Conservation (phyloP, 164 flowering plant genomes). For the Paratinospora sagittata region DNA sequence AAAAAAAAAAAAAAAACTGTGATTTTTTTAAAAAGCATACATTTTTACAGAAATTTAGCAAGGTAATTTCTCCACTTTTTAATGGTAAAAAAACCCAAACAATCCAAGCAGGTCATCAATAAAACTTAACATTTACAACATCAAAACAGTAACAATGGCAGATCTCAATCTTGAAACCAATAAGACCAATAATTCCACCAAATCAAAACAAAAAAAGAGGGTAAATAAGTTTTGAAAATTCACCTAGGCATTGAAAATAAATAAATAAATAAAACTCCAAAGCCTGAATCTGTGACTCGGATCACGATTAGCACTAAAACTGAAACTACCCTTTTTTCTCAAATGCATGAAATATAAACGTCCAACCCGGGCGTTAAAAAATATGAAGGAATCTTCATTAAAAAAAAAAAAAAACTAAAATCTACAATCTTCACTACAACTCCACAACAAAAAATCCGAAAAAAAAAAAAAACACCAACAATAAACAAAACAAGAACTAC, state of each 20-base stretch:
- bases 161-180: not conserved
- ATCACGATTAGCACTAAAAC: too few species aligned
- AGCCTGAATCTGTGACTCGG: not conserved
- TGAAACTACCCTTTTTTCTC: too few species aligned
- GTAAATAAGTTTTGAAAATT: too few species aligned
- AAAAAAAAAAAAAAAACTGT: not conserved
- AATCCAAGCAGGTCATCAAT: too few species aligned
- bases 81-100: too few species aligned
- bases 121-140: too few species aligned
- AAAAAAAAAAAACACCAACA: not conserved
- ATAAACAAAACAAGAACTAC: too few species aligned
- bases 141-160: not conserved
- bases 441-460: not conserved
- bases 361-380: not conserved
- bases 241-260: too few species aligned
- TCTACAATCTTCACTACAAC: not conserved
- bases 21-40: not conserved
- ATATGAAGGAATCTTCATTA: too few species aligned
- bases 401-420: too few species aligned
- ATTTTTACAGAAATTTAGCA: not conserved
- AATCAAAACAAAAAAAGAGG: not conserved
- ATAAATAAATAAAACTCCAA: not conserved
- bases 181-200: not conserved
- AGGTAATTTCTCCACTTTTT: not conserved
- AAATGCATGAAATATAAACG: too few species aligned